Evolutionary conservation across 331 rosid genomes (phyloP), one percentile per base, ranked within the genome.

Genomic region (Quercus phellos): DNA sequence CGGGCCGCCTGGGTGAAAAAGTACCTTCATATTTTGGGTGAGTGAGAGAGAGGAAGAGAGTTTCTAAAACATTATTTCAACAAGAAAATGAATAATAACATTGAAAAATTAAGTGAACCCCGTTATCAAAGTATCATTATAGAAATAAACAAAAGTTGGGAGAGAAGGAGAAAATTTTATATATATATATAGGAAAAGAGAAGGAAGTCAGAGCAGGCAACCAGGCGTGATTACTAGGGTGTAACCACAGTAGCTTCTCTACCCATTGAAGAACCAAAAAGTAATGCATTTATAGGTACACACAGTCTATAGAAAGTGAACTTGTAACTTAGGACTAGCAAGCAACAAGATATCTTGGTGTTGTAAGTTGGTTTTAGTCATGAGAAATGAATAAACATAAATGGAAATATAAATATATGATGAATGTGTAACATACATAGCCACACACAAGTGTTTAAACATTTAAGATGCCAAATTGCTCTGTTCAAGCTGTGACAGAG

Each of bases 41-140:
- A n/a, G 21, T 34, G 8, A 6, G 60, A 55, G 60, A 5, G 61
- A n/a, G 61, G 8, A 58, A 61, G 35, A 42, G 42, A 51, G 26
- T 66, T 58, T 60, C 26, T 46, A 73, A 58, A 73, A 70, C 38
- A 55, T 46, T 13, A 16, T 63, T 72, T 63, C 63, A 63, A 63
- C 35, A 70, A 78, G 51, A 5, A 61, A 59, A 55, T 46, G 51
- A 34, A 22, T 1, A 55, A 34, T 29, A 55, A 24, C 3, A 59
- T 35, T 56, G 26, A 80, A 68, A 50, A 64, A 30, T 64, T 6
- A 32, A 18, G 32, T 18, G n/a, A 66, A 34, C 27, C 51, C 4
- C 3, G 27, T 35, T 34, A 66, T 22, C 10, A 22, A 66, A 32
- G 27, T 66, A 34, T 66, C 17, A 34, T 34, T 34, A 22, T 5